Evolutionary conservation across 2,329 filamentous ascomycete species (phyloP).

Genomic region (Botrytis medusae): DNA sequence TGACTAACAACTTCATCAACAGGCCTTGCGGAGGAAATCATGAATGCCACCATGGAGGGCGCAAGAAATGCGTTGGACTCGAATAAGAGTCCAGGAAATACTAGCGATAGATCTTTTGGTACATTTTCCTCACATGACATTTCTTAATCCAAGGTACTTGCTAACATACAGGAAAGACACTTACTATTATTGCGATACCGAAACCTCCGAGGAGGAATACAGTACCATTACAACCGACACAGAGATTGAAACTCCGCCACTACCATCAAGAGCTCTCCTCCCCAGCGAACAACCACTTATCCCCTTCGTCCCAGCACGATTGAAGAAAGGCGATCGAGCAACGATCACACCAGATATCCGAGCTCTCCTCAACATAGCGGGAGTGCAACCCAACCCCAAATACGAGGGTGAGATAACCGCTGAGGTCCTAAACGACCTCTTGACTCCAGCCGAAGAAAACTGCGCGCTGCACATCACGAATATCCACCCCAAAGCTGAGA

Average conservation of each 20-base stretch:
- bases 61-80: background rate
- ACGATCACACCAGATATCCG: constrained; percentile 4
- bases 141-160: background rate
- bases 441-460: background rate
- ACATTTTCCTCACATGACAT: background rate
- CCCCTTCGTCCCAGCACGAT: background rate
- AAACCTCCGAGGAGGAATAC: background rate
- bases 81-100: background rate
- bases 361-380: background rate
- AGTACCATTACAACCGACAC: background rate
- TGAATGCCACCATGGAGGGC: background rate
- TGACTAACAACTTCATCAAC: background rate
- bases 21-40: constrained; percentile 4
- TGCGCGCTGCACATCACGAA: constrained; percentile 10
- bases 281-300: constrained; percentile 2
- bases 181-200: background rate
- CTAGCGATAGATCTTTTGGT: background rate
- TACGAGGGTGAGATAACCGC: constrained; percentile 16
- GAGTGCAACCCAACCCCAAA: constrained; percentile 6
- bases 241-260: background rate
- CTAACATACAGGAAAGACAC: background rate
- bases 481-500: constrained; percentile 4
- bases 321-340: background rate
- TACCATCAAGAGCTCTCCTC: background rate
- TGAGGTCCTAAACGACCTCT: background rate